Evolutionary conservation across 2,329 filamentous ascomycete species (phyloP), one percentile per base, ranked within the genome.

Genomic region (Rutstroemia sp.): DNA sequence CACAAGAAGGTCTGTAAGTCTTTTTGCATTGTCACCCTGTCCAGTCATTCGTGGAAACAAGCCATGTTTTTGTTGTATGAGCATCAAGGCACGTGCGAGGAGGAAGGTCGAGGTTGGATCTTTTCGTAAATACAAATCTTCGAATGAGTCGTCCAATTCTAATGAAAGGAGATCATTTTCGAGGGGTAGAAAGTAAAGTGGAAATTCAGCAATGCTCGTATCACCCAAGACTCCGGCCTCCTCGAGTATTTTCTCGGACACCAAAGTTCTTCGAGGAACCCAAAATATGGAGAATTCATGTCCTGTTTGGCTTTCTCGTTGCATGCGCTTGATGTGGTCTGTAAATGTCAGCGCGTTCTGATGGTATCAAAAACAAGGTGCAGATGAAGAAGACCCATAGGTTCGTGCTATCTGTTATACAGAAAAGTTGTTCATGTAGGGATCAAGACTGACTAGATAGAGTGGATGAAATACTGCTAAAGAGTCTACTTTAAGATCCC

Each of bases 251-350:
- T 91, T 86, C 70, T 97, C 91, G 64, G 90, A 94, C 54, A 97
- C 87, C 54, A 95, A 77, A 4, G 94, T 97, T 60, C 94, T 87
- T 57, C 94, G 84, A 5, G 95, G 92, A 44, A 95, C 88, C 89
- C 94, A 97, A 70, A 96, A 92, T 65, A 99, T 87, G 61, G 92
- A 92, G 70, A 97, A 96, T 66, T 99, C 92, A 80, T 99, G 94
- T 63, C 91, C 89, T 48, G 86, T 89, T 67, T 90, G 87, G 69
- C 88, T 92, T 71, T 94, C 90, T 67, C 87, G 87, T 66, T 92
- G 89, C 57, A 97, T 78, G 59, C 89, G 86, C 71, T 92, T 92
- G 65, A 97, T 91, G 76, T 97, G 91, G 64, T 89, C 92, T 96
- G 68, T 51, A 66, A 46, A 54, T 79, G 79, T 87, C 73, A 87